phyloP scores from a whole-genome alignment of 169 alveolate species.

The Cryptosporidium ubiquitum region DNA sequence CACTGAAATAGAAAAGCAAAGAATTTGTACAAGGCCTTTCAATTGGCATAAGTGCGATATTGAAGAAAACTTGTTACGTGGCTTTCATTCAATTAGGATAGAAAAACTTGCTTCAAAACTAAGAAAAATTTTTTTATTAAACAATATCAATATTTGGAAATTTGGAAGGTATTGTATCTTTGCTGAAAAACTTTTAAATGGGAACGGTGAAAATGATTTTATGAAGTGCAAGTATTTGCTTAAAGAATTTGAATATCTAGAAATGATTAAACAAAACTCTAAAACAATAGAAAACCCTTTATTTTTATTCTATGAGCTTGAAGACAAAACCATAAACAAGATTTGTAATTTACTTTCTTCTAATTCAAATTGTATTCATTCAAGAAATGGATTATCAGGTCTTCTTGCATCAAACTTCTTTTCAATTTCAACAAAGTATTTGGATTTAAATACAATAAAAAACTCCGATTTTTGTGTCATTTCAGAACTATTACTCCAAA shows the following conservation, averaged over 20 bases:
- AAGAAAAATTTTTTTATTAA: background rate
- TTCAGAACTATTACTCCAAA: slow-evolving; percentile 52
- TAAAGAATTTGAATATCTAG: slow-evolving; percentile 6
- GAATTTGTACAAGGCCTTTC: slow-evolving; percentile 59
- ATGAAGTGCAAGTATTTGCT: slow-evolving; percentile 15
- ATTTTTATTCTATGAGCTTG: slow-evolving; percentile 27
- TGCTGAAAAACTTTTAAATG: slow-evolving; percentile 21
- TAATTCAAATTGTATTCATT: background rate
- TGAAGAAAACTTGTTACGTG: slow-evolving; percentile 1
- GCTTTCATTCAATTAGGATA: slow-evolving; percentile 10
- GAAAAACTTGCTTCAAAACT: slow-evolving; percentile 55
- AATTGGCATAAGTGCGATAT: slow-evolving; percentile 48
- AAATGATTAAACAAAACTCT: slow-evolving; percentile 18
- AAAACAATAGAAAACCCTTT: background rate
- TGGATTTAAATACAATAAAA: slow-evolving; percentile 30
- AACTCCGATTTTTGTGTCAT: slow-evolving; percentile 52
- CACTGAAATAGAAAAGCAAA: slow-evolving; percentile 30
- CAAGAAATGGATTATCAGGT: slow-evolving; percentile 21
- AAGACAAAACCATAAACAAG: slow-evolving; percentile 12
- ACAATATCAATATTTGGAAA: slow-evolving; percentile 40
- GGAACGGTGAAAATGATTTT: background rate
- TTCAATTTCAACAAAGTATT: slow-evolving; percentile 54
- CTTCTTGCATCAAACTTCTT: slow-evolving; percentile 20
- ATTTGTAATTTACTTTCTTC: slow-evolving; percentile 27
- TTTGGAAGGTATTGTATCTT: slow-evolving; percentile 26